phyloP scores from a whole-genome alignment of 2,329 filamentous ascomycete species.

The Colletotrichum ledebouriae region DNA sequence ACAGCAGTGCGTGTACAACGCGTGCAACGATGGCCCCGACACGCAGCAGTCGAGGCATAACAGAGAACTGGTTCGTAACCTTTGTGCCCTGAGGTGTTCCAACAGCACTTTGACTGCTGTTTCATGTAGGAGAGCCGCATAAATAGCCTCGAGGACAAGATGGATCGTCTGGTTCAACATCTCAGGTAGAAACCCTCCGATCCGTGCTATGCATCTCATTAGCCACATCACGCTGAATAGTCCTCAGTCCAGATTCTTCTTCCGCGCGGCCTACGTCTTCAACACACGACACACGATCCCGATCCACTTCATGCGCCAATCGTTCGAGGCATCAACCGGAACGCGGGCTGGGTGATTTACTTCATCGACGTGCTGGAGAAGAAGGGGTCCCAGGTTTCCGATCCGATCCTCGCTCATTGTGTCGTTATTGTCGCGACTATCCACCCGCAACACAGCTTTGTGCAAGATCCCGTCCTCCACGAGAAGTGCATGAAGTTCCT shows the following conservation, averaged over 20 bases:
- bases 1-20: conserved; percentile 24
- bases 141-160: conserved; percentile 28
- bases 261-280: not conserved
- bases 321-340: conserved; percentile 63
- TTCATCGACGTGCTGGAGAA: conserved; percentile 62
- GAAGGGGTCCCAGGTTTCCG: conserved; percentile 57
- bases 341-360: conserved; percentile 67
- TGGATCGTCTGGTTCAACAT: conserved; percentile 28
- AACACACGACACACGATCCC: conserved; percentile 59
- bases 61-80: conserved; percentile 1
- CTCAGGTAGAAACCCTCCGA: not conserved
- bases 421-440: conserved; percentile 67
- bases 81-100: no score
- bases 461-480: conserved; percentile 46
- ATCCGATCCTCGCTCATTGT: conserved; percentile 55
- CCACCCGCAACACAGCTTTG: conserved; percentile 66
- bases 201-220: no score
- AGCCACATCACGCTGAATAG: not conserved
- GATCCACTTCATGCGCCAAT: conserved; percentile 67
- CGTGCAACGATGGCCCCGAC: not conserved
- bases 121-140: not conserved
- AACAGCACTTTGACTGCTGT: not conserved
- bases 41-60: conserved; percentile 11
- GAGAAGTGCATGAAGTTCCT: conserved; percentile 49
- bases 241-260: not conserved